Conservation (phyloP, 495 filamentous ascomycete species). For the Neurospora sp. region DNA sequence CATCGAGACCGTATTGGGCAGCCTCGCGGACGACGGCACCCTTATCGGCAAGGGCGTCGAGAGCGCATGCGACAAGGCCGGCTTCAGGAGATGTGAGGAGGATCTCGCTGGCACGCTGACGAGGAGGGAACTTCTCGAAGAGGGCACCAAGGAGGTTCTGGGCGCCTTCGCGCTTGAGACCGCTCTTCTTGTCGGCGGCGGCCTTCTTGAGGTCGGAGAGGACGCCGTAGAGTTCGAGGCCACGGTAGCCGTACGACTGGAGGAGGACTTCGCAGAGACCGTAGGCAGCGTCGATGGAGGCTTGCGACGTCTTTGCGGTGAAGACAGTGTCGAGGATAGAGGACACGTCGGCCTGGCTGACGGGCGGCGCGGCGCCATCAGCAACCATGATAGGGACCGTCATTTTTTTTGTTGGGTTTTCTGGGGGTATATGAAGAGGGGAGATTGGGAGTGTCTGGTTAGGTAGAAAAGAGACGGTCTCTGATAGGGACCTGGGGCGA, state of each 20-base stretch:
- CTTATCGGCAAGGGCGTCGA: conserved; percentile 89
- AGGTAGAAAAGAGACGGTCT: background rate
- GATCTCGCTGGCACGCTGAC: conserved; percentile 69
- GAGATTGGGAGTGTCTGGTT: background rate
- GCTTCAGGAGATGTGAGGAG: conserved; percentile 72
- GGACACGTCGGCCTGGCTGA: conserved; percentile 61
- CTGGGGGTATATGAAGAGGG: background rate
- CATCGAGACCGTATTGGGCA: conserved; percentile 89
- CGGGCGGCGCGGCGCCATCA: conserved; percentile 39
- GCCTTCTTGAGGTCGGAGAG: conserved; percentile 68
- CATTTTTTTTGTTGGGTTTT: conserved; percentile 8
- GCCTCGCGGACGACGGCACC: conserved; percentile 77
- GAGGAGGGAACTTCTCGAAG: conserved; percentile 76
- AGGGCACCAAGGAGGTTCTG: conserved; percentile 92
- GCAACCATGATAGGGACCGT: conserved; percentile 24
- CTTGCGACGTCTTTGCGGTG: conserved; percentile 68
- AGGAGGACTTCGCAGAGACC: conserved; percentile 69
- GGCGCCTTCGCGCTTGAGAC: conserved; percentile 73
- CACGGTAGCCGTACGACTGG: conserved; percentile 66
- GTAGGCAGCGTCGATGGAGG: conserved; percentile 80
- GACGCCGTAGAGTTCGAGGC: conserved; percentile 64
- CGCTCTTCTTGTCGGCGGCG: conserved; percentile 89
- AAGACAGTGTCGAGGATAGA: conserved; percentile 67
- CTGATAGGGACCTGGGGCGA: background rate
- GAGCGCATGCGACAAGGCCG: conserved; percentile 56